Percentiles rank a stretch among this genome's conserved stretches.
These are phyloP conservation scores for Tieghemostelium lacteum DNA, from an alignment of 78 protist genomes.

Conservation along the genomic window DNA sequence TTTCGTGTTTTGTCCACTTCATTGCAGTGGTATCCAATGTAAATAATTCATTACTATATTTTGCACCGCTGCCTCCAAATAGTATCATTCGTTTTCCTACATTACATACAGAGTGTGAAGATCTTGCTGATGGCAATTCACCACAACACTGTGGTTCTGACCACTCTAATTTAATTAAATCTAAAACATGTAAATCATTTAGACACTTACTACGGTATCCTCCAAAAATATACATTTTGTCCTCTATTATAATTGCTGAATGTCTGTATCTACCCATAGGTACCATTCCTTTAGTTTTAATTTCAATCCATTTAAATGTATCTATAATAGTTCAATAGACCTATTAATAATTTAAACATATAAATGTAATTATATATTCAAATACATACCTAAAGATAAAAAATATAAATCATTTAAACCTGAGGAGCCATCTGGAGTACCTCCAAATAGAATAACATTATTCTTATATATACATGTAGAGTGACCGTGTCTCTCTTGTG, in stretches of 20 bases:
- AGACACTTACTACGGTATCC: constrained; percentile 68
- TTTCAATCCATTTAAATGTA: constrained; percentile 51
- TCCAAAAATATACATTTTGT: constrained; percentile 71
- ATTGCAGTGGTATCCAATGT: constrained; percentile 31
- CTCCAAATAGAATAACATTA: constrained; percentile 55
- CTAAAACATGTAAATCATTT: constrained; percentile 57
- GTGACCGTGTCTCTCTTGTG: constrained; percentile 70
- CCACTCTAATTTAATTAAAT: constrained; percentile 50
- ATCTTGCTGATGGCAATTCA: constrained; percentile 69
- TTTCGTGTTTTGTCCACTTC: constrained; percentile 61
- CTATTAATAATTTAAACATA: neutral
- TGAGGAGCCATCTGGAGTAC: constrained; percentile 73
- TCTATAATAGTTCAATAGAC: constrained; percentile 7
- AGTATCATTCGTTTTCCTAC: constrained; percentile 69
- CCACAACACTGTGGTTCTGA: constrained; percentile 50
- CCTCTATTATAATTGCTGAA: constrained; percentile 55
- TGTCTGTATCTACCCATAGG: constrained; percentile 73
- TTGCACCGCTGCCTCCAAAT: constrained; percentile 77
- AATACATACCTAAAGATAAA: constrained; percentile 22
- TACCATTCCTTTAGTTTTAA: constrained; percentile 47
- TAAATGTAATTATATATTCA: neutral
- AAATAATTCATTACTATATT: constrained; percentile 62
- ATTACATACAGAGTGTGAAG: constrained; percentile 63
- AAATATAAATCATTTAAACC: constrained; percentile 58
- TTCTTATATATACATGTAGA: constrained; percentile 58